Base-by-base conservation (phyloP, 1,139 yeast genomes). In the Pichia sp. region DNA sequence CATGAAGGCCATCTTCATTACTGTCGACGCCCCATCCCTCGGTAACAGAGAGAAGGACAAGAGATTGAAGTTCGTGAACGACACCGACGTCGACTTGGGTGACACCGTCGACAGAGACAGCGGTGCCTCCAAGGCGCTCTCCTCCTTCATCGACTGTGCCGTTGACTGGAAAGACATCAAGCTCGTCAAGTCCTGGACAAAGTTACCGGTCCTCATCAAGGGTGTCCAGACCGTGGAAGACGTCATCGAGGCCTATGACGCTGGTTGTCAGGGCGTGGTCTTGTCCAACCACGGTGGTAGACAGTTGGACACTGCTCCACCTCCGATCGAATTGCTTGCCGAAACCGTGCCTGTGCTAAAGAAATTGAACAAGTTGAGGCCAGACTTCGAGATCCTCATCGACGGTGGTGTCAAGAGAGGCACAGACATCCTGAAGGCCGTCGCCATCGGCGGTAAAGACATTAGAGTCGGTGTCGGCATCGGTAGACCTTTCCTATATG, bases 21-120 rank as follows among this genome's bases (percentile, higher is more conserved):
- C 96, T 0, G 97, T 90, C 3, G 98, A 91, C 71, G 96, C 97
- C 0, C 97, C 97, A 3, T 89, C 88, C 58, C 75, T 90, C 53
- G 98, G 98, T n/a, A 80, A 95, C 60, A 81, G 98, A 61, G 97
- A 91, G 67, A 67, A 66, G 58, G 82, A 82, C 61, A 76, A 75
- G 69, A 73, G 78, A 64, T 76, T 73, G 64, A 85, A 77, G 63
- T 85, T 81, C 58, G 87, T 80, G 57, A 84, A 77, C 6, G 85
- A 79, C 21, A 80, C 79, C n/a, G 65, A 64, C 53, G 74, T 70
- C 46, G 67, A 67, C 34, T 69, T 67, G n/a, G 73, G 68, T 40
- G 70, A 62, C 21, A 75, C 72, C 25, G 78, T 83, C 4, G 90
- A 85, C 62, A 72, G 87, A 50, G 68, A 82, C 18, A 87, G 85